Percentiles rank a stretch among this genome's conserved stretches.
These are phyloP conservation scores for Rhodosporidiobolus odoratus DNA, from an alignment of 768 basidiomycete species.

Conservation along the genomic window DNA sequence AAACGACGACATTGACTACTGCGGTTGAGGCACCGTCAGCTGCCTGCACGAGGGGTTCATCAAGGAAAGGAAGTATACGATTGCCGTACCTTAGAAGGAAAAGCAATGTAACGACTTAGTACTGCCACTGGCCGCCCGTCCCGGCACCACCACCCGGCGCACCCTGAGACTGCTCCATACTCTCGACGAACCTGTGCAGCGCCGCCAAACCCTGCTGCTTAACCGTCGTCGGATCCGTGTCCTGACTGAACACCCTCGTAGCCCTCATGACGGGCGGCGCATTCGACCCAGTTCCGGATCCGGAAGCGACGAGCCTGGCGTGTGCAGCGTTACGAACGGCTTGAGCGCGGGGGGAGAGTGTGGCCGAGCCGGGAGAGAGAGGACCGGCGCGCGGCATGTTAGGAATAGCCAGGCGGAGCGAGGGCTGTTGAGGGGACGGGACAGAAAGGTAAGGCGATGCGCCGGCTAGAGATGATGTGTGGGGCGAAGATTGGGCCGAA, in stretches of 20 bases:
- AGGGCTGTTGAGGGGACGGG: background rate
- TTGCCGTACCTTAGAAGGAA: too few species aligned
- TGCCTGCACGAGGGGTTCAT: too few species aligned
- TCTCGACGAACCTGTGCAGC: slow-evolving; percentile 40
- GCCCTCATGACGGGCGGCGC: slow-evolving; percentile 36
- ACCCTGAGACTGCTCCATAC: slow-evolving; percentile 31
- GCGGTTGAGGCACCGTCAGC: too few species aligned
- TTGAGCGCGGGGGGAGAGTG: slow-evolving; percentile 21
- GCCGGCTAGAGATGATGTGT: background rate
- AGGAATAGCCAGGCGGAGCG: slow-evolving; percentile 8
- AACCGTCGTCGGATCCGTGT: slow-evolving; percentile 39
- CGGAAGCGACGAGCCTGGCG: slow-evolving; percentile 26
- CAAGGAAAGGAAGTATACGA: too few species aligned
- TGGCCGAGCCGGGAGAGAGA: background rate
- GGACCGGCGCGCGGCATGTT: slow-evolving; percentile 1
- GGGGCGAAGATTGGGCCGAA: background rate
- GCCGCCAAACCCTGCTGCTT: slow-evolving; percentile 41
- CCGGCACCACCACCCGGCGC: background rate
- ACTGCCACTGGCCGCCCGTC: background rate
- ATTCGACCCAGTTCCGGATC: slow-evolving; percentile 14
- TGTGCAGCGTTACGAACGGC: slow-evolving; percentile 35
- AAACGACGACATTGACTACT: too few species aligned
- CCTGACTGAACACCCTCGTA: slow-evolving; percentile 40
- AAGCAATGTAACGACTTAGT: background rate
- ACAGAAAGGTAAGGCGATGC: background rate